These are phyloP conservation scores for Alternaria gansuensis DNA, from an alignment of 2,329 filamentous ascomycete genomes.

Conservation along the genomic window DNA sequence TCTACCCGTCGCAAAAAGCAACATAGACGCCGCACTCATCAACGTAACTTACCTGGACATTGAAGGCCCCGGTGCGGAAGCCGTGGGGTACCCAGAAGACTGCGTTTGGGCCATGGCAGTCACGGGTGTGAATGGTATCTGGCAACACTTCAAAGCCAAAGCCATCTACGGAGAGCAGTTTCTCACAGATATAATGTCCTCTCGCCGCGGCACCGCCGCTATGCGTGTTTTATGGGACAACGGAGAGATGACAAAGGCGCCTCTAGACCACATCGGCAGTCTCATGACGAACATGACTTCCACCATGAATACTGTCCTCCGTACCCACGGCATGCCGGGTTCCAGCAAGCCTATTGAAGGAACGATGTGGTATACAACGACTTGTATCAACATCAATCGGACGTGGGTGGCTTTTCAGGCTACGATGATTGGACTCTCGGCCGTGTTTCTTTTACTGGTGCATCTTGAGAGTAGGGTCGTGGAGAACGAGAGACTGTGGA, in stretches of 20 bases:
- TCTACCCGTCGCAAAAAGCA: neutral
- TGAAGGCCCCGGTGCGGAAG: neutral
- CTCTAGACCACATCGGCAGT: conserved; percentile 7
- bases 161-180: neutral
- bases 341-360: neutral
- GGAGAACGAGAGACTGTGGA: conserved; percentile 18
- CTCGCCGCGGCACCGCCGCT: neutral
- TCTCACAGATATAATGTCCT: neutral
- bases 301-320: conserved; percentile 15
- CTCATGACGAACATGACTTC: conserved; percentile 10
- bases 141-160: neutral
- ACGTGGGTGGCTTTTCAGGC: conserved; percentile 14
- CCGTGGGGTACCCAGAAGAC: neutral
- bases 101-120: conserved; percentile 3
- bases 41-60: neutral
- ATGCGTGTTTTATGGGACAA: neutral
- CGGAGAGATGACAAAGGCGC: neutral
- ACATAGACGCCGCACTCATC: conserved; percentile 6
- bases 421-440: conserved; percentile 15
- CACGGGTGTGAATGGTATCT: neutral
- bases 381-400: conserved; percentile 19
- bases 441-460: conserved; percentile 16
- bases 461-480: conserved; percentile 18
- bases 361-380: conserved; percentile 16
- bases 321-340: conserved; percentile 4